Percentiles rank a stretch among this genome's conserved stretches.
These are phyloP conservation scores for Ceriops zippeliana DNA, from an alignment of 345 rosid genomes.

Conservation along the genomic window DNA sequence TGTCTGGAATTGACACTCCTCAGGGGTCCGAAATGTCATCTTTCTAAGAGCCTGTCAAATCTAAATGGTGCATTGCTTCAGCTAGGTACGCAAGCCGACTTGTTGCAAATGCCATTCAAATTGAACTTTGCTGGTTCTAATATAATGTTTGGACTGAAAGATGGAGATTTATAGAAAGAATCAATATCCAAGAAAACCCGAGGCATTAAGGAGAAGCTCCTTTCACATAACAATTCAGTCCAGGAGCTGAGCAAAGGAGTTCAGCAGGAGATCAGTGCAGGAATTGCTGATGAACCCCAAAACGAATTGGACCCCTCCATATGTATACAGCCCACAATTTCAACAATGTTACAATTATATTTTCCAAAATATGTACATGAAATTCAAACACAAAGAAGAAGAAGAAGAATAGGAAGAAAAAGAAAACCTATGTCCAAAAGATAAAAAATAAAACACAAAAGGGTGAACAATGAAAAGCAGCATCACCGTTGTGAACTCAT, in stretches of 20 bases:
- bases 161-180: constrained; percentile 50
- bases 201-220: constrained; percentile 77
- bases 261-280: constrained; percentile 85
- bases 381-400: no score
- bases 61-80: constrained; percentile 68
- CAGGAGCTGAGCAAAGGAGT: constrained; percentile 89
- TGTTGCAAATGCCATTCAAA: background rate
- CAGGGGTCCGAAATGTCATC: constrained; percentile 40
- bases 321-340: background rate
- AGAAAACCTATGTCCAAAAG: no score
- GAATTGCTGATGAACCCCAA: constrained; percentile 71
- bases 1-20: constrained; percentile 23
- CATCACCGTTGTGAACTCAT: no score
- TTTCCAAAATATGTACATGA: no score
- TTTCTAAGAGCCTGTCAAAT: constrained; percentile 66
- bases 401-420: no score
- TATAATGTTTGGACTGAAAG: constrained; percentile 7
- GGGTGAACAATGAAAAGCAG: no score
- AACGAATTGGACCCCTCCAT: constrained; percentile 37
- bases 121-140: background rate
- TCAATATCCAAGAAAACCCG: constrained; percentile 69
- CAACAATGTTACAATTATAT: no score
- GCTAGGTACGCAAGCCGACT: constrained; percentile 41
- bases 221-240: constrained; percentile 67
- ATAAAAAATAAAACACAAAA: no score